Percentiles rank a stretch among this genome's conserved stretches.
These are phyloP conservation scores for Fraxinus platypoda DNA, from an alignment of 305 asterid species.

Conservation along the genomic window DNA sequence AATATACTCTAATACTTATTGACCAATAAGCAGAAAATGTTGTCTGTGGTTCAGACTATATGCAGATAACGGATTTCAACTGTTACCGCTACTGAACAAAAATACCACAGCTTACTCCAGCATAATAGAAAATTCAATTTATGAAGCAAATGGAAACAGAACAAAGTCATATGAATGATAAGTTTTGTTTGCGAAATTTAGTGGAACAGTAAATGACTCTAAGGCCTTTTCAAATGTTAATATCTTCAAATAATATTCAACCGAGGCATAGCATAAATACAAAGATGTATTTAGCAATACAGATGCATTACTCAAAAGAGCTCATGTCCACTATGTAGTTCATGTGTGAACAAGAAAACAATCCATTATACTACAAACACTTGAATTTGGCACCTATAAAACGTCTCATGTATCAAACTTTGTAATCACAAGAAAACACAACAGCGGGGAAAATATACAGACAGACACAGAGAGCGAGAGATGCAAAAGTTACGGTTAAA, in stretches of 20 bases:
- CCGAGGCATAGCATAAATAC: neutral
- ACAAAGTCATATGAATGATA: neutral
- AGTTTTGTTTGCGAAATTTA: neutral
- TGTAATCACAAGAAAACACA: neutral
- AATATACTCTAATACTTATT: neutral
- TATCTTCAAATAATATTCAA: neutral
- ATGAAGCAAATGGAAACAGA: neutral
- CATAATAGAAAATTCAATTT: neutral
- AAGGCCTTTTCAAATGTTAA: neutral
- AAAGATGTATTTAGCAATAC: neutral
- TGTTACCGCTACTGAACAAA: neutral
- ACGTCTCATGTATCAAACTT: neutral
- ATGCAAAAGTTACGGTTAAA: slow-evolving; percentile 24
- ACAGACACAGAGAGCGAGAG: neutral
- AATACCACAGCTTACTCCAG: neutral
- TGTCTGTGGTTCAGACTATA: neutral
- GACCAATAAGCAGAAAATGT: neutral
- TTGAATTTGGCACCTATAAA: neutral
- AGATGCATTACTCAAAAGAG: neutral
- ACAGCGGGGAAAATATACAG: neutral
- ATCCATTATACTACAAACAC: neutral
- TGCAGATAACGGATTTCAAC: neutral
- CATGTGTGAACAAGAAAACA: neutral
- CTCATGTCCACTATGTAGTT: neutral
- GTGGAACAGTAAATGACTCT: neutral